Percentiles rank a stretch among this genome's conserved stretches.
Conservation (phyloP, 176 grass and related monocot genomes). For the Elymus sibiricus region DNA sequence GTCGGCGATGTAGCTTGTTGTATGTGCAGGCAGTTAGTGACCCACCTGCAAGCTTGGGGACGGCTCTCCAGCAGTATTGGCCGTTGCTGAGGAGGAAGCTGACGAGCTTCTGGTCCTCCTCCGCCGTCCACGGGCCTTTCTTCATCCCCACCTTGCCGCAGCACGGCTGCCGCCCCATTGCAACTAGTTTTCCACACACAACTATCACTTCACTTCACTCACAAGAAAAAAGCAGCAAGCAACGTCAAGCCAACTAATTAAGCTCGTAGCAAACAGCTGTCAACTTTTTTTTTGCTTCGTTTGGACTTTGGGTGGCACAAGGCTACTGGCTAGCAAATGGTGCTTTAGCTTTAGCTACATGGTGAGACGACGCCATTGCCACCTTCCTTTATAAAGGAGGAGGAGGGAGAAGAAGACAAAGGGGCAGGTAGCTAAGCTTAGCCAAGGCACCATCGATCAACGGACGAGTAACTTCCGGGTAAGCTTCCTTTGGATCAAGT, state of each 20-base stretch:
- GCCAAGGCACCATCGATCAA: not conserved
- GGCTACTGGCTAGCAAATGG: not conserved
- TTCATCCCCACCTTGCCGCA: slow-evolving; percentile 80
- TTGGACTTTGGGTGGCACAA: not conserved
- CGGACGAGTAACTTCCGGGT: not conserved
- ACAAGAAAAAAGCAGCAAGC: slow-evolving; percentile 5
- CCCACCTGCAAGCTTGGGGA: slow-evolving; percentile 82
- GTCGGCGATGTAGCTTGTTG: too few relatives aligned
- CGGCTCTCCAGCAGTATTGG: slow-evolving; percentile 76
- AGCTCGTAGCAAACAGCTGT: not conserved
- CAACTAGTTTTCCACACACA: not conserved
- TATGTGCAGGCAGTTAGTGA: not conserved
- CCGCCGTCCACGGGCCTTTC: too few relatives aligned
- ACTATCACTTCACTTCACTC: not conserved
- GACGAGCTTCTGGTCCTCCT: too few relatives aligned
- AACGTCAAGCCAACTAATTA: not conserved
- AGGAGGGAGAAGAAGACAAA: not conserved
- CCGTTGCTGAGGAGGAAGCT: slow-evolving; percentile 65
- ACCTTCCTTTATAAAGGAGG: slow-evolving; percentile 71
- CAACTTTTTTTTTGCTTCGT: not conserved
- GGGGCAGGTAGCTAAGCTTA: not conserved
- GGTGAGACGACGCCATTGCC: slow-evolving; percentile 31
- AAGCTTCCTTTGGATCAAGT: too few relatives aligned
- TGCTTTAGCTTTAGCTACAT: slow-evolving; percentile 6
- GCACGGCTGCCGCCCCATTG: slow-evolving; percentile 80